Evolutionary conservation across 495 filamentous ascomycete species (phyloP).

Genomic region (Penicillium robsamsonii): DNA sequence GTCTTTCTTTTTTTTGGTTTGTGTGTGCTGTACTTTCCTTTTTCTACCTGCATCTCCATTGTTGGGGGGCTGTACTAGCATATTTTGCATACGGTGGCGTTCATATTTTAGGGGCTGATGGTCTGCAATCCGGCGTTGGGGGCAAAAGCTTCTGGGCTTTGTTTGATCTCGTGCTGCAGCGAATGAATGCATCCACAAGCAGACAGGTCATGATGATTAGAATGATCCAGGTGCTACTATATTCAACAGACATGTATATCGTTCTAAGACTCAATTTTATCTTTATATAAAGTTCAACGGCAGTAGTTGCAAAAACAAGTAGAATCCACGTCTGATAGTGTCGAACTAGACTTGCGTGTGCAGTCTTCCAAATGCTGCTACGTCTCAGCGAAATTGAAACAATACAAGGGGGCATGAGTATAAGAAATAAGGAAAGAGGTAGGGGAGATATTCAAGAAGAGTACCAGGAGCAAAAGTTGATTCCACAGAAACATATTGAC

Average conservation of each 20-base stretch:
- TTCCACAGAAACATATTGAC: slow-evolving; percentile 4
- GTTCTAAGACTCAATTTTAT: background rate
- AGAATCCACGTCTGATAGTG: background rate
- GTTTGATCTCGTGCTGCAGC: background rate
- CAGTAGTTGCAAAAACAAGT: background rate
- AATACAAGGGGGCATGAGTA: background rate
- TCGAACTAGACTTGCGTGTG: background rate
- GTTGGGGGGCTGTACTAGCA: background rate
- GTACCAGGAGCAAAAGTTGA: background rate
- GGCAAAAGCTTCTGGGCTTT: background rate
- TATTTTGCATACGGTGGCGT: slow-evolving; percentile 1
- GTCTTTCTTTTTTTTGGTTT: background rate
- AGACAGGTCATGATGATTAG: background rate
- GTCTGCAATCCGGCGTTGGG: background rate
- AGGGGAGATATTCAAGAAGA: background rate
- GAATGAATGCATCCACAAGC: background rate
- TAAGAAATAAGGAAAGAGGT: background rate
- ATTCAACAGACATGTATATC: background rate
- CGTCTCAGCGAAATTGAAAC: background rate
- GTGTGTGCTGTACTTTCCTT: background rate
- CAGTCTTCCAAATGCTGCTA: no score
- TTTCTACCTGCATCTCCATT: background rate
- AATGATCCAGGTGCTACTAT: background rate
- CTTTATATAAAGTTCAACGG: background rate
- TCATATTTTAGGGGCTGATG: background rate